phyloP scores from a whole-genome alignment of 2,329 filamentous ascomycete species.

The Stylonectria norvegica region DNA sequence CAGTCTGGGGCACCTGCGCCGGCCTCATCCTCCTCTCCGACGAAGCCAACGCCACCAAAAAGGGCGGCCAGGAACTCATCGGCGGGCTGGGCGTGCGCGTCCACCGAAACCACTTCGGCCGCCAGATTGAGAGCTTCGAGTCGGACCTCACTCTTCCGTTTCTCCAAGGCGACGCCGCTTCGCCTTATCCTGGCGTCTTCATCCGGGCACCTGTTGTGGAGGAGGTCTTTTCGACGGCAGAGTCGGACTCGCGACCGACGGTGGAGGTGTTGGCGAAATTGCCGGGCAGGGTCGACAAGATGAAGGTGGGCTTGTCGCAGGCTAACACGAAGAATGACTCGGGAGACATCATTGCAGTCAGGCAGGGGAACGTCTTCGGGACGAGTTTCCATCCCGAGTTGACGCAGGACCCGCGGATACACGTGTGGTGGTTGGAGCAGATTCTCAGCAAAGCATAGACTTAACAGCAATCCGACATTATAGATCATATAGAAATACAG shows the following conservation, averaged over 20 bases:
- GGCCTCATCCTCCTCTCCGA: slow-evolving; percentile 89
- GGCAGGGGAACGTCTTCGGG: slow-evolving; percentile 87
- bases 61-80: slow-evolving; percentile 87
- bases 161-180: slow-evolving; percentile 40
- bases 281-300: slow-evolving; percentile 38
- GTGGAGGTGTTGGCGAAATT: slow-evolving; percentile 54
- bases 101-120: slow-evolving; percentile 90
- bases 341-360: slow-evolving; percentile 82
- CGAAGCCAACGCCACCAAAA: slow-evolving; percentile 82
- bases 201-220: slow-evolving; percentile 94
- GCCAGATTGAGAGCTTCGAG: slow-evolving; percentile 90
- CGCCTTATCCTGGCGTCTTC: slow-evolving; percentile 74
- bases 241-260: slow-evolving; percentile 30
- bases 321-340: slow-evolving; percentile 40
- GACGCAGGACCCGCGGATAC: slow-evolving; percentile 82
- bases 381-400: slow-evolving; percentile 96
- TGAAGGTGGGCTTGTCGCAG: slow-evolving; percentile 36
- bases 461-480: too few relatives aligned
- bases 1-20: slow-evolving; percentile 94
- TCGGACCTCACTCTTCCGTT: slow-evolving; percentile 71
- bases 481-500: slow-evolving; percentile 3
- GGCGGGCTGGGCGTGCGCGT: slow-evolving; percentile 88
- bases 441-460: slow-evolving; percentile 34
- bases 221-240: slow-evolving; percentile 55
- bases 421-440: slow-evolving; percentile 87